A percentile compares a stretch with the other conserved stretches of the same genome.
Evolutionary conservation across 768 basidiomycete species (phyloP).

Genomic region (Mycena galericulata): DNA sequence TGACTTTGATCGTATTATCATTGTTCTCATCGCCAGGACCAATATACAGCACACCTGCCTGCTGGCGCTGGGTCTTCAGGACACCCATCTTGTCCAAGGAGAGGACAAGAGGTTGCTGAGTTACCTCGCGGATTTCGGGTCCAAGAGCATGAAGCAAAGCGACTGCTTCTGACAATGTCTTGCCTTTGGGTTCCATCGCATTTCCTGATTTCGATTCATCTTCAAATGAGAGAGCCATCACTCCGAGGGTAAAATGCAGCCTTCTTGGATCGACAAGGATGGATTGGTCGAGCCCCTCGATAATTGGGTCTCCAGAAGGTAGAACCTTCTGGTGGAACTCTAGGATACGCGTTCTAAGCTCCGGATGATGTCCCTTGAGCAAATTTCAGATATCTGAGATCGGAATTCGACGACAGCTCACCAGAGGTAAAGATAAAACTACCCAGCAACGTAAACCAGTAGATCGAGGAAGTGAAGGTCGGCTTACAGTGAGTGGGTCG

Average conservation of each 20-base stretch:
- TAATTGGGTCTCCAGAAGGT: conserved; percentile 46
- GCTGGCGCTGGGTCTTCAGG: conserved; percentile 50
- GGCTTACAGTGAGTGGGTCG: conserved; percentile 50
- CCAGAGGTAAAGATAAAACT: conserved; percentile 26
- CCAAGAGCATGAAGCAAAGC: conserved; percentile 56
- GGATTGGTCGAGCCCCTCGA: conserved; percentile 68
- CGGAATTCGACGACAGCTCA: no score
- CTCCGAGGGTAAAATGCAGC: conserved; percentile 82
- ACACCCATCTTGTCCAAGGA: conserved; percentile 63
- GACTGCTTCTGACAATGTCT: conserved; percentile 56
- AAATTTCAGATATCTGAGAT: no score
- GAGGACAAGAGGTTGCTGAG: conserved; percentile 40
- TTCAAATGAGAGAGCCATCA: conserved; percentile 65
- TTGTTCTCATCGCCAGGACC: conserved; percentile 56
- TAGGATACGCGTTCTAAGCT: conserved; percentile 50
- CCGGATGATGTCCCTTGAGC: conserved; percentile 53
- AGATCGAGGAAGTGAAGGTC: background rate
- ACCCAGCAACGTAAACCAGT: background rate
- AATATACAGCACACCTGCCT: conserved; percentile 68
- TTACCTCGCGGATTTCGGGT: conserved; percentile 54
- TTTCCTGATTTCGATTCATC: background rate
- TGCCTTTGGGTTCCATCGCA: conserved; percentile 2
- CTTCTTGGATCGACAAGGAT: conserved; percentile 69
- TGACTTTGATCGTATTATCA: conserved; percentile 31
- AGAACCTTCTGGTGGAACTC: conserved; percentile 48